Conservation (phyloP, 2,329 filamentous ascomycete species). For the Microdochium paspali region DNA sequence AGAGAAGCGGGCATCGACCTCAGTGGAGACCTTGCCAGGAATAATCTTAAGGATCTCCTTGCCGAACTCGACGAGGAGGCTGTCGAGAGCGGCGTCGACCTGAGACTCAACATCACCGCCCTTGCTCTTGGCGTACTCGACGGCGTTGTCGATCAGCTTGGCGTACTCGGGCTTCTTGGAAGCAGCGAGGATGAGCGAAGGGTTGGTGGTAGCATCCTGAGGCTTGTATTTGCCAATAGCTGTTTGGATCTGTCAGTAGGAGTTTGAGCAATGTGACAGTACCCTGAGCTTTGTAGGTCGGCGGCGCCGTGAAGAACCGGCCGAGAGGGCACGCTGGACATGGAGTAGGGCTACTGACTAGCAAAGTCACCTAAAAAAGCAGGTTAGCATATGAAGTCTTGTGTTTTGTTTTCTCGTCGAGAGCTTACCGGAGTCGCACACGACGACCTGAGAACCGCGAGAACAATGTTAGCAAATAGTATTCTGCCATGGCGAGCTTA, state of each 20-base stretch:
- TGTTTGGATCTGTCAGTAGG: constrained; percentile 28
- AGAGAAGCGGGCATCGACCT: constrained; percentile 93
- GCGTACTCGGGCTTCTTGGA: constrained; percentile 98
- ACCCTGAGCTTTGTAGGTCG: too few species aligned
- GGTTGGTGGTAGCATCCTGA: constrained; percentile 99
- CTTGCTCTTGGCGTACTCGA: constrained; percentile 75
- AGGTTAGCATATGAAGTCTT: constrained; percentile 21
- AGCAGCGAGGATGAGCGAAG: constrained; percentile 93
- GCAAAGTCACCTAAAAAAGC: constrained; percentile 49
- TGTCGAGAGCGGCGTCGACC: constrained; percentile 85
- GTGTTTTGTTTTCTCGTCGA: constrained; percentile 35
- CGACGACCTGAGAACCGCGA: constrained; percentile 59
- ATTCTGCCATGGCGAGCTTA: background rate
- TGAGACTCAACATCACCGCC: constrained; percentile 64
- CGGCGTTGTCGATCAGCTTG: constrained; percentile 77
- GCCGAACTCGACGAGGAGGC: constrained; percentile 94
- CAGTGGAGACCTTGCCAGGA: constrained; percentile 96
- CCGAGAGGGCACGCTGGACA: too few species aligned
- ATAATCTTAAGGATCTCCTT: constrained; percentile 95
- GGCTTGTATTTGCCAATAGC: constrained; percentile 99
- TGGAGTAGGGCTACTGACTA: constrained; percentile 61
- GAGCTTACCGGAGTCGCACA: constrained; percentile 74
- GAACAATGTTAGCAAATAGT: constrained; percentile 13
- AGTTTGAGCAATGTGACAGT: too few species aligned
- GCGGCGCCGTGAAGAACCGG: too few species aligned